Evolutionary conservation across 441 rosid species (phyloP).

Genomic region (Theobroma grandiflorum): DNA sequence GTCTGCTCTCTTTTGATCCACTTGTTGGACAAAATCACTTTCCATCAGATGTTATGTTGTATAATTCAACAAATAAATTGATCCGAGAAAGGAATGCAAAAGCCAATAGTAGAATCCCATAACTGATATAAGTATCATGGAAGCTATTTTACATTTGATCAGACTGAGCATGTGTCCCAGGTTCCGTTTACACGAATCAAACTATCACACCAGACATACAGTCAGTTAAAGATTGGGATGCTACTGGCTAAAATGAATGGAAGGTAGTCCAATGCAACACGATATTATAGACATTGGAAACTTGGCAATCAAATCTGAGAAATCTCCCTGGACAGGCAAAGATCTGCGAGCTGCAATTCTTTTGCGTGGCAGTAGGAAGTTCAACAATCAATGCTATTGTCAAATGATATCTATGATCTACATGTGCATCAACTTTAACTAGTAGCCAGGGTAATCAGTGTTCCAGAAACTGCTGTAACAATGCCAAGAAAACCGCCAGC

Average conservation of each 20-base stretch:
- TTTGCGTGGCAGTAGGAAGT: slow-evolving; percentile 17
- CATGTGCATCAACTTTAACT: slow-evolving; percentile 34
- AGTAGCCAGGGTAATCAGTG: slow-evolving; percentile 42
- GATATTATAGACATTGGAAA: slow-evolving; percentile 15
- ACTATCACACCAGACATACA: slow-evolving; percentile 21
- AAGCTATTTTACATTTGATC: slow-evolving; percentile 3
- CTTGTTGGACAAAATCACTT: background rate
- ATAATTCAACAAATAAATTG: slow-evolving; percentile 2
- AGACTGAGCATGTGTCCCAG: background rate
- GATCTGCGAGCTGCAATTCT: slow-evolving; percentile 21
- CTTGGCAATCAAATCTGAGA: slow-evolving; percentile 20
- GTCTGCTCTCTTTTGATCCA: background rate
- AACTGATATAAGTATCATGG: background rate
- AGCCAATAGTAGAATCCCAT: background rate
- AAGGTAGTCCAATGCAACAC: slow-evolving; percentile 15
- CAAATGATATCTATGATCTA: slow-evolving; percentile 15
- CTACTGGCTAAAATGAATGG: slow-evolving; percentile 21
- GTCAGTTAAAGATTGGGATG: slow-evolving; percentile 32
- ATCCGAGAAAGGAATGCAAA: background rate
- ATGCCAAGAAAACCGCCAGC: slow-evolving; percentile 85
- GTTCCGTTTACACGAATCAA: slow-evolving; percentile 13
- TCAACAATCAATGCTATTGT: slow-evolving; percentile 16
- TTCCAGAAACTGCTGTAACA: slow-evolving; percentile 58
- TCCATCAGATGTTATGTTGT: background rate
- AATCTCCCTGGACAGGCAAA: slow-evolving; percentile 4